Percentiles rank a stretch among this genome's conserved stretches.
Evolutionary conservation across 1,284 basidiomycete genomes (phyloP).

Genomic region (Cutaneotrichosporon sp.): DNA sequence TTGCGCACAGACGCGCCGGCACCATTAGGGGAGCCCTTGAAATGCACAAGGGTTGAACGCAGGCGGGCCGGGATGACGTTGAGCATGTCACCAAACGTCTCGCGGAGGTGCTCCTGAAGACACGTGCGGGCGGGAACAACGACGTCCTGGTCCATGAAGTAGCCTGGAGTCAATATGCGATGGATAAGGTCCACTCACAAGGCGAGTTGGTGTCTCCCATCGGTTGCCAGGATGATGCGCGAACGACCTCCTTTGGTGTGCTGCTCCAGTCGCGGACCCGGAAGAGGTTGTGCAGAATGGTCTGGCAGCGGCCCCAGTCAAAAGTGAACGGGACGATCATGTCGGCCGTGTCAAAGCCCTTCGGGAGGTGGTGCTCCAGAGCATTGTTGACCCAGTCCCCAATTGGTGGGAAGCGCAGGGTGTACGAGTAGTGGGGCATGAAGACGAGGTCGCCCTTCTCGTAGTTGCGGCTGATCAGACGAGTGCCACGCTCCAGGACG

Average conservation of each 20-base stretch:
- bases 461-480: constrained; percentile 26
- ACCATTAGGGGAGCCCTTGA: constrained; percentile 34
- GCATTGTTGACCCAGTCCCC: constrained; percentile 30
- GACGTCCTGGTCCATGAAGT: constrained; percentile 37
- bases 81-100: too few relatives aligned
- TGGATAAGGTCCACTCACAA: constrained; percentile 8
- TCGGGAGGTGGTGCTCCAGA: constrained; percentile 26
- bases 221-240: constrained; percentile 27
- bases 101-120: constrained; percentile 29
- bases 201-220: constrained; percentile 39
- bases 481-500: constrained; percentile 30
- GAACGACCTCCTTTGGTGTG: neutral
- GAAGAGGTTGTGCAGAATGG: constrained; percentile 24
- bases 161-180: constrained; percentile 12
- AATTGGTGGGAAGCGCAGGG: constrained; percentile 7
- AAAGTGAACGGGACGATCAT: constrained; percentile 51
- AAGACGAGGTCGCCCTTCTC: constrained; percentile 41
- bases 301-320: constrained; percentile 48
- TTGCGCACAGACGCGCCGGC: constrained; percentile 28
- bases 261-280: constrained; percentile 14
- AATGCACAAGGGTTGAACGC: constrained; percentile 26
- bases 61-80: too few relatives aligned
- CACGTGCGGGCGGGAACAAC: constrained; percentile 40
- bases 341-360: constrained; percentile 20
- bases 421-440: constrained; percentile 43